Conservation (phyloP, 2,329 filamentous ascomycete genomes). For the Aspergillus proliferans region DNA sequence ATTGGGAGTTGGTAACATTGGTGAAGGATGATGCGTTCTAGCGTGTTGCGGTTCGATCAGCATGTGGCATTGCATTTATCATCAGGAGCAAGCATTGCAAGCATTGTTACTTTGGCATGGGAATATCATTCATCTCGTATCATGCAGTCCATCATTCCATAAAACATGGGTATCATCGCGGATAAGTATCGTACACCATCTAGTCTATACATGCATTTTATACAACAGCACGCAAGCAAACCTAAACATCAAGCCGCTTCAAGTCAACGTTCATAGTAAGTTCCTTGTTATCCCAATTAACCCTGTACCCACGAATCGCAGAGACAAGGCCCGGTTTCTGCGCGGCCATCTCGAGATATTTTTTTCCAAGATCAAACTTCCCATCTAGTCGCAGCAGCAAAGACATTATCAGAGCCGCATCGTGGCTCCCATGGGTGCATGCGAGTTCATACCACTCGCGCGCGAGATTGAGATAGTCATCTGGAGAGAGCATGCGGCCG, state of each 20-base stretch:
- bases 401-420: slow-evolving; percentile 22
- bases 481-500: slow-evolving; percentile 11
- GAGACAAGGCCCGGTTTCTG: slow-evolving; percentile 6
- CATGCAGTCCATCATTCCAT: neutral
- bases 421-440: slow-evolving; percentile 9
- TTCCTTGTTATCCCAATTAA: slow-evolving; percentile 17
- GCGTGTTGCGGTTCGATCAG: neutral
- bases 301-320: slow-evolving; percentile 9
- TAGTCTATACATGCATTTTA: neutral
- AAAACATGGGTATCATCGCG: neutral
- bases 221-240: neutral
- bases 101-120: too few species aligned
- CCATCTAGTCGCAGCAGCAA: slow-evolving; percentile 25
- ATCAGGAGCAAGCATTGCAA: too few species aligned
- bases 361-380: slow-evolving; percentile 5
- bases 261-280: slow-evolving; percentile 12
- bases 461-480: slow-evolving; percentile 23
- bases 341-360: slow-evolving; percentile 11
- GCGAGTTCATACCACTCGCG: slow-evolving; percentile 31
- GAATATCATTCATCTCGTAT: neutral
- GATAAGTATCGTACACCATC: neutral
- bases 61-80: neutral
- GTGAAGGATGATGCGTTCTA: too few species aligned
- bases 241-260: slow-evolving; percentile 17
- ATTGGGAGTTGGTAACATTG: too few species aligned